Conservation (phyloP, 306 rosid genomes). For the Urtica urens region DNA sequence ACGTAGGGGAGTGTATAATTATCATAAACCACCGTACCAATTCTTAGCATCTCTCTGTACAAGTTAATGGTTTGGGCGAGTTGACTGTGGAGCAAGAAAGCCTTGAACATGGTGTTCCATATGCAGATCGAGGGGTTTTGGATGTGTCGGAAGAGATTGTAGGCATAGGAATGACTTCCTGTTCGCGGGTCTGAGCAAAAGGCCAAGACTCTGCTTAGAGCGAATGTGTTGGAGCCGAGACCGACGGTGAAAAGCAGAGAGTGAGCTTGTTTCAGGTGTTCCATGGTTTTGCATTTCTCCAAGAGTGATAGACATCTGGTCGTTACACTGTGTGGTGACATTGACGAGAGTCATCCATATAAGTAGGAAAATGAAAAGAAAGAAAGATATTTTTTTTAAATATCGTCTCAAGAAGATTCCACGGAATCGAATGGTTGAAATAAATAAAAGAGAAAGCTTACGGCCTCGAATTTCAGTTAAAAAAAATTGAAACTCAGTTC, state of each 20-base stretch:
- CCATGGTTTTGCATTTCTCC: conserved; percentile 55
- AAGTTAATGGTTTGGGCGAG: conserved; percentile 20
- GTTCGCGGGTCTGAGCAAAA: conserved; percentile 42
- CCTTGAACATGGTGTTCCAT: conserved; percentile 49
- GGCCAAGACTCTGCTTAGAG: conserved; percentile 49
- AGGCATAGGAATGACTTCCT: conserved; percentile 33
- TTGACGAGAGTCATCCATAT: too few species aligned
- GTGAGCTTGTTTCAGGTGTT: conserved; percentile 60
- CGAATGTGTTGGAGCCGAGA: conserved; percentile 34
- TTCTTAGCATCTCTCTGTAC: conserved; percentile 27
- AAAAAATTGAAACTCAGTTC: too few species aligned
- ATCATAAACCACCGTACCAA: conserved; percentile 31
- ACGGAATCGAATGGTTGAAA: too few species aligned
- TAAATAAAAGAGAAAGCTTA: too few species aligned
- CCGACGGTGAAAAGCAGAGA: conserved; percentile 46
- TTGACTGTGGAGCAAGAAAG: conserved; percentile 26
- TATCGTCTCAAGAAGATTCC: too few species aligned
- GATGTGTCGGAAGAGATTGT: conserved; percentile 42
- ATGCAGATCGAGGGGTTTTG: conserved; percentile 52
- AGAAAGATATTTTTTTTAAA: too few species aligned
- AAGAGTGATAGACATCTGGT: conserved; percentile 41
- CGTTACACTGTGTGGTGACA: conserved; percentile 21
- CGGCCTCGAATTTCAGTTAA: too few species aligned
- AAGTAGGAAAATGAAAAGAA: too few species aligned
- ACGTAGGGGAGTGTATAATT: conserved; percentile 55